Conservation (phyloP, 2,329 filamentous ascomycete species). For the Trichophyton rubrum region DNA sequence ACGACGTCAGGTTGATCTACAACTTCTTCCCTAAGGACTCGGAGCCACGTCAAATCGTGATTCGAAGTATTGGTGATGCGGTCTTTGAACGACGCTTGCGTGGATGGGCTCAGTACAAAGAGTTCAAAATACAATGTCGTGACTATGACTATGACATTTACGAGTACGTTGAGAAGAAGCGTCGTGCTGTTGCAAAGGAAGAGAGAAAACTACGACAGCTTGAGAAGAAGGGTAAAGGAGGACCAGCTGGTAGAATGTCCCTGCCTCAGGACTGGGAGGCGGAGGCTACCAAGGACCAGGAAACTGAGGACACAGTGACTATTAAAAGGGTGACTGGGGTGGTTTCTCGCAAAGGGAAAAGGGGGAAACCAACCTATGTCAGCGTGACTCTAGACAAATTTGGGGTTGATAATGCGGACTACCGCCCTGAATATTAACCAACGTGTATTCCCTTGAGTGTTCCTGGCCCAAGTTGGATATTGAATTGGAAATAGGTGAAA, state of each 20-base stretch:
- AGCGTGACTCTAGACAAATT: slow-evolving; percentile 10
- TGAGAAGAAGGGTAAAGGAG: not conserved
- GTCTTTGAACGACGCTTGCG: slow-evolving; percentile 11
- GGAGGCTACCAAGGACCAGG: not conserved
- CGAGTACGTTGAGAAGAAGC: slow-evolving; percentile 9
- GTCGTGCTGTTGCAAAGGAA: not conserved
- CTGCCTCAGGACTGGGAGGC: not conserved
- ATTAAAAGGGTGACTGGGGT: slow-evolving; percentile 11
- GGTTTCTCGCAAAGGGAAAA: slow-evolving; percentile 10
- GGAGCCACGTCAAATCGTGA: slow-evolving; percentile 10
- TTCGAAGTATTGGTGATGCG: slow-evolving; percentile 14
- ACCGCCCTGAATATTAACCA: not conserved
- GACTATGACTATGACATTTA: slow-evolving; percentile 14
- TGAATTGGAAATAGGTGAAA: no score
- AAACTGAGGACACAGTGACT: slow-evolving; percentile 2
- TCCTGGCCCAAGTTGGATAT: not conserved
- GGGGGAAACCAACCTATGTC: slow-evolving; percentile 9
- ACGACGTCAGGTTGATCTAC: slow-evolving; percentile 12
- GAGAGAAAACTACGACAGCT: not conserved
- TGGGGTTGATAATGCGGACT: slow-evolving; percentile 9
- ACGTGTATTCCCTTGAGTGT: not conserved
- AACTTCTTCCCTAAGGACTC: slow-evolving; percentile 7
- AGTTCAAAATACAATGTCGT: slow-evolving; percentile 9
- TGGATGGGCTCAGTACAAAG: slow-evolving; percentile 12
- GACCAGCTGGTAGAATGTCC: not conserved